Evolutionary conservation across 306 rosid genomes (phyloP).

Genomic region (Parietaria judaica): DNA sequence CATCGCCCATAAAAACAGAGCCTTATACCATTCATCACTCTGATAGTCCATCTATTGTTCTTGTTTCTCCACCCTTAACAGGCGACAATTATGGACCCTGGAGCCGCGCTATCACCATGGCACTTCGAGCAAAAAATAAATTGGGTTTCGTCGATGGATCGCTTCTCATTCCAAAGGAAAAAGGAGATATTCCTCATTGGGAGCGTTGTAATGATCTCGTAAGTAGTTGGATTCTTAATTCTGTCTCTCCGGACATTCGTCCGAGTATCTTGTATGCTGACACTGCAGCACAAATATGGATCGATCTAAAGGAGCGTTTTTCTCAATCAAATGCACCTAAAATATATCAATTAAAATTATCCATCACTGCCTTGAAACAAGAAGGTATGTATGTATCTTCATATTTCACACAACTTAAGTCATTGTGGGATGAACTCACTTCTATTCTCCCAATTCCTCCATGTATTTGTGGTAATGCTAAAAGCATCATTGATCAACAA

Average conservation of each 20-base stretch:
- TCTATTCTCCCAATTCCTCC: not conserved
- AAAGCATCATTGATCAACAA: no score
- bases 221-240: not conserved
- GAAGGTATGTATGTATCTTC: not conserved
- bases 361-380: constrained; percentile 2
- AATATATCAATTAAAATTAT: not conserved
- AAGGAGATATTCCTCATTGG: constrained; percentile 5
- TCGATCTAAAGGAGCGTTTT: not conserved
- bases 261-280: constrained; percentile 1
- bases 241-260: not conserved
- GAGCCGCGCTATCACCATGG: no score
- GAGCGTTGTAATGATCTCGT: constrained; percentile 2
- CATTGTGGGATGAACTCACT: constrained; percentile 3
- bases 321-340: constrained; percentile 2
- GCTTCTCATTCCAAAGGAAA: constrained; percentile 4
- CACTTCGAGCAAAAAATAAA: no score
- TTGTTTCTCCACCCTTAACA: no score
- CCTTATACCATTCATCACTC: no score
- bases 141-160: no score
- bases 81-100: no score
- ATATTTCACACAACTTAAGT: not conserved
- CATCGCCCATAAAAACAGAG: no score
- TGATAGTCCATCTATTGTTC: no score
- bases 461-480: constrained; percentile 1
- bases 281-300: constrained; percentile 9